These are phyloP conservation scores for Fusarium solani-melongenae DNA, from an alignment of 2,329 filamentous ascomycete species.

Conservation along the genomic window DNA sequence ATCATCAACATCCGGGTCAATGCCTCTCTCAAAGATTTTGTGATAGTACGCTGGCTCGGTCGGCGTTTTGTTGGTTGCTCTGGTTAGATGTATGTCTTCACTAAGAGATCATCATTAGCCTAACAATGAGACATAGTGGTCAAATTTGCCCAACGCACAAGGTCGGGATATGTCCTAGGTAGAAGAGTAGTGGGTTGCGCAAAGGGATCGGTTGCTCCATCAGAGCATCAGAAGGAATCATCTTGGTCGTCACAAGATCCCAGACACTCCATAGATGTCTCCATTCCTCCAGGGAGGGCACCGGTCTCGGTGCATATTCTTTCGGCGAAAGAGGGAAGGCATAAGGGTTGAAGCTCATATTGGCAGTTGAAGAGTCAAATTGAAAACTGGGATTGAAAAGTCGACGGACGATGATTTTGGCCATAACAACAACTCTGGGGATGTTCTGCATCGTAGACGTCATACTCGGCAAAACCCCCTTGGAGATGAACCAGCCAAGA, in stretches of 20 bases:
- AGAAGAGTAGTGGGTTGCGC: constrained; percentile 25
- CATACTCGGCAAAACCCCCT: not conserved
- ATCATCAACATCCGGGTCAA: constrained; percentile 20
- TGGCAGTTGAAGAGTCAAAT: not conserved
- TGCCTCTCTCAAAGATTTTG: constrained; percentile 1
- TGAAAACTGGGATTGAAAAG: not conserved
- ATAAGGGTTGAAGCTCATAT: constrained; percentile 56
- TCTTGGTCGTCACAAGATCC: constrained; percentile 27
- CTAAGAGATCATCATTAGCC: not conserved
- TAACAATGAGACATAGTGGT: not conserved
- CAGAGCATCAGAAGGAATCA: constrained; percentile 9
- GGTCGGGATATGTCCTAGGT: constrained; percentile 27
- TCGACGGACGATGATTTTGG: no score
- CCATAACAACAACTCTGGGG: no score
- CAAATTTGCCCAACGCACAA: constrained; percentile 5
- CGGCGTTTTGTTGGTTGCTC: not conserved
- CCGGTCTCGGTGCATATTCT: constrained; percentile 14
- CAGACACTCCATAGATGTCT: constrained; percentile 26
- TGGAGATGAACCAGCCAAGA: not conserved
- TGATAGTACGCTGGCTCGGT: constrained; percentile 1
- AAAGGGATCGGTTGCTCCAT: constrained; percentile 31
- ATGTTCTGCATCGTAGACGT: not conserved
- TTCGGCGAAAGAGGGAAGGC: constrained; percentile 19
- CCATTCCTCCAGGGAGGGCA: constrained; percentile 29
- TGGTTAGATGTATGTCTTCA: constrained; percentile 20